Evolutionary conservation across 2,329 filamentous ascomycete genomes (phyloP).

Genomic region (Leptographium flavum): DNA sequence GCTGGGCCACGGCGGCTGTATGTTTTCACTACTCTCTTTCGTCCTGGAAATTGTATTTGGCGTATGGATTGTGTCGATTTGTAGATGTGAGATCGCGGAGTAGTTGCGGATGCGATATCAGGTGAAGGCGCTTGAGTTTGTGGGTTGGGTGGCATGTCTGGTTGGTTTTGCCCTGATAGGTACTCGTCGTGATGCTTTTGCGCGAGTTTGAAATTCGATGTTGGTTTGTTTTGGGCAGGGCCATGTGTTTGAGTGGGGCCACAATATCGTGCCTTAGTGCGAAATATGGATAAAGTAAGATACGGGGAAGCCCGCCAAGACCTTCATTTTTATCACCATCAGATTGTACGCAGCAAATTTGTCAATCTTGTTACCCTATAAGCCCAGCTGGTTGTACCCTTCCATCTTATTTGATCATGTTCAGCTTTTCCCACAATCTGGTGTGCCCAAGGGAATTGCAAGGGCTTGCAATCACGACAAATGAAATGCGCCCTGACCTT

Average conservation of each 20-base stretch:
- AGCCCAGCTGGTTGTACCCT: too few relatives aligned
- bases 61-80: slow-evolving; percentile 13
- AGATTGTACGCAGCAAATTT: too few relatives aligned
- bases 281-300: too few relatives aligned
- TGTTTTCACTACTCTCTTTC: slow-evolving; percentile 14
- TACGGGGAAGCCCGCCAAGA: too few relatives aligned
- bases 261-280: too few relatives aligned
- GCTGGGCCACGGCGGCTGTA: slow-evolving; percentile 12
- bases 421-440: too few relatives aligned
- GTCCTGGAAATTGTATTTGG: slow-evolving; percentile 18
- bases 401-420: too few relatives aligned
- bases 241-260: not conserved
- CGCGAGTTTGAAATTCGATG: too few relatives aligned
- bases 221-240: too few relatives aligned
- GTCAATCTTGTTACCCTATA: too few relatives aligned
- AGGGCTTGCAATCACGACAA: slow-evolving; percentile 50
- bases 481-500: slow-evolving; percentile 96
- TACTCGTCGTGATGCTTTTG: not conserved
- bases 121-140: not conserved
- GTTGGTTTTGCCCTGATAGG: not conserved
- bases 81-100: slow-evolving; percentile 10
- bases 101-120: not conserved
- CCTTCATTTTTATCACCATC: too few relatives aligned
- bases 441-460: too few relatives aligned
- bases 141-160: not conserved